Percentiles rank a stretch among this genome's conserved stretches.
Evolutionary conservation across 306 rosid species (phyloP).

Genomic region (Hippophae gyantsensis): DNA sequence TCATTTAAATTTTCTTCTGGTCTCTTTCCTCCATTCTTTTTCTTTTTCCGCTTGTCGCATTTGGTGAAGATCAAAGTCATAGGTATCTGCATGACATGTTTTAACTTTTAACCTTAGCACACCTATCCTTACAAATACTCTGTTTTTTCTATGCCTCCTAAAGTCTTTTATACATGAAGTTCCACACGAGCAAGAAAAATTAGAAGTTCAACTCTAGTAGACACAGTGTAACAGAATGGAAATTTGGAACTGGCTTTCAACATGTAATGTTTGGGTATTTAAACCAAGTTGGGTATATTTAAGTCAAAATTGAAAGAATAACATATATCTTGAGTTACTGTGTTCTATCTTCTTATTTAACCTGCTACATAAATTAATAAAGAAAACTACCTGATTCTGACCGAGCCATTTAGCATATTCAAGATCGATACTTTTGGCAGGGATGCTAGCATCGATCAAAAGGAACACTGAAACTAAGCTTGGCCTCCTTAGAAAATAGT

Average conservation of each 20-base stretch:
- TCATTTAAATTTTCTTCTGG: constrained; percentile 81
- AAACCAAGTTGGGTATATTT: neutral
- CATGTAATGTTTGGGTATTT: too few relatives aligned
- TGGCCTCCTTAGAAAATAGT: constrained; percentile 78
- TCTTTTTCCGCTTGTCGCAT: constrained; percentile 97
- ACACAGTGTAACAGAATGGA: too few relatives aligned
- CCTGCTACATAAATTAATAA: neutral
- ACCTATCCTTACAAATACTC: neutral
- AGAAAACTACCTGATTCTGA: constrained; percentile 64
- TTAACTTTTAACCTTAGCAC: neutral
- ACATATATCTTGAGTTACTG: neutral
- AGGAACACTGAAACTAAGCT: constrained; percentile 87
- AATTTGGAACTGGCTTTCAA: too few relatives aligned
- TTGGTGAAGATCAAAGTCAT: constrained; percentile 93
- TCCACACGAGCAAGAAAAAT: too few relatives aligned
- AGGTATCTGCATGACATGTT: constrained; percentile 54
- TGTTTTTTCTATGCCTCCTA: too few relatives aligned
- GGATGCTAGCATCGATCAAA: constrained; percentile 96
- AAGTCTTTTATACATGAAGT: too few relatives aligned
- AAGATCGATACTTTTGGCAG: constrained; percentile 77
- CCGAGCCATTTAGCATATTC: constrained; percentile 98
- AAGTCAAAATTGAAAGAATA: neutral
- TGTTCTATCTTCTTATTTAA: neutral
- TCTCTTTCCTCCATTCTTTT: constrained; percentile 77
- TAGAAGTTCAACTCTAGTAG: too few relatives aligned